Conservation (phyloP, 805 yeast genomes). For the Hanseniaspora jakobsenii region DNA sequence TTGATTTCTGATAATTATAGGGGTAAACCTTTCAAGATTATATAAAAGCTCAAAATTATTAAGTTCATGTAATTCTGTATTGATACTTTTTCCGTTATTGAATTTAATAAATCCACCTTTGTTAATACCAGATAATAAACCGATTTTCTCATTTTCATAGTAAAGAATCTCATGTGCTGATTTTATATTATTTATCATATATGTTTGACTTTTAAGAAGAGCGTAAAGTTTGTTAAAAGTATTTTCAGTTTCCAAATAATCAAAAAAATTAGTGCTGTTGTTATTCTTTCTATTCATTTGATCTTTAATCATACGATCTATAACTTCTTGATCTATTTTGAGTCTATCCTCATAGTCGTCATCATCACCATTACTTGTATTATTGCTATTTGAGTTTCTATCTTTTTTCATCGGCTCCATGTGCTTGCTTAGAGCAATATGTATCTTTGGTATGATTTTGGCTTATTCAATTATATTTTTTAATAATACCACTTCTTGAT, state of each 20-base stretch:
- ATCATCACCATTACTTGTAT: neutral
- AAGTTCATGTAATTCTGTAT: constrained; percentile 1
- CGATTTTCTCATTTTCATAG: neutral
- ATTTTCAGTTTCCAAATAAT: constrained; percentile 44
- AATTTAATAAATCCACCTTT: constrained; percentile 7
- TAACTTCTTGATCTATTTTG: neutral
- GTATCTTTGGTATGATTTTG: too few species aligned
- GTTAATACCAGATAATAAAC: neutral
- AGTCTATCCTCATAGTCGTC: neutral
- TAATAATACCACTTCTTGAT: too few species aligned
- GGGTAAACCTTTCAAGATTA: constrained; percentile 10
- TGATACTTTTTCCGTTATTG: constrained; percentile 12
- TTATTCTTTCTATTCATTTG: neutral
- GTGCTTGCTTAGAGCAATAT: too few species aligned
- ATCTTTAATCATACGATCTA: neutral
- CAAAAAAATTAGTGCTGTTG: neutral
- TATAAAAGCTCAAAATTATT: constrained; percentile 12
- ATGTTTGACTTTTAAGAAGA: constrained; percentile 24
- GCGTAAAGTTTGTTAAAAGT: constrained; percentile 43
- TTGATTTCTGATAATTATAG: neutral
- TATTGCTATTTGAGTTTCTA: neutral
- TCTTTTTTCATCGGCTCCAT: neutral
- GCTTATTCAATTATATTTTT: too few species aligned
- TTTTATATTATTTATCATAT: neutral
- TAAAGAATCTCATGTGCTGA: too few species aligned